phyloP scores from a whole-genome alignment of 768 basidiomycete species.

The Coprinopsis cinerea region DNA sequence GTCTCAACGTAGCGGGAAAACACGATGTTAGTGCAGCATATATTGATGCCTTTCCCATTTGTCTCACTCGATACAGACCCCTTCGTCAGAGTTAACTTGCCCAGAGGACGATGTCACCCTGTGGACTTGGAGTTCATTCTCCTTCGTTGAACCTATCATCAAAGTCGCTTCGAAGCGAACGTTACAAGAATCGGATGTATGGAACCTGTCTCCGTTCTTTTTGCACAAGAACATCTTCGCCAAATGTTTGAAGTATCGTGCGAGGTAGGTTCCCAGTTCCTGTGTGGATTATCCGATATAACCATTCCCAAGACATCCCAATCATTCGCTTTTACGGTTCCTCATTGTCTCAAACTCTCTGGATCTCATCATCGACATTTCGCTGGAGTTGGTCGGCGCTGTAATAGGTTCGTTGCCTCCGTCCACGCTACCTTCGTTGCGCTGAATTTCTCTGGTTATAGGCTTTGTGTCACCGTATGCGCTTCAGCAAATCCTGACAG shows the following conservation, averaged over 20 bases:
- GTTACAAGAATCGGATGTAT: conserved; percentile 47
- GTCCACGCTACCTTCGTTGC: conserved; percentile 5
- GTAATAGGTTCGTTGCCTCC: conserved; percentile 34
- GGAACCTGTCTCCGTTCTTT: conserved; percentile 64
- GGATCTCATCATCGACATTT: conserved; percentile 56
- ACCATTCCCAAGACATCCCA: conserved; percentile 36
- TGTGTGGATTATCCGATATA: not conserved
- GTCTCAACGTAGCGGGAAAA: conserved; percentile 41
- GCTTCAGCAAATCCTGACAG: conserved; percentile 51
- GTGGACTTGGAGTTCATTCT: conserved; percentile 62
- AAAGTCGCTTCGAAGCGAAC: conserved; percentile 45
- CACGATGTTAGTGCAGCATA: conserved; percentile 35
- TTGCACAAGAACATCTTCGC: conserved; percentile 60
- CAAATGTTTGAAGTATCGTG: conserved; percentile 52
- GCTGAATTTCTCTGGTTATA: conserved; percentile 18
- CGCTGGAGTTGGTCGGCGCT: conserved; percentile 56
- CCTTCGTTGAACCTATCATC: conserved; percentile 60
- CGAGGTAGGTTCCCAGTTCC: conserved; percentile 22
- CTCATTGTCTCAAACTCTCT: conserved; percentile 62
- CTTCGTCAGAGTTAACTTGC: conserved; percentile 43
- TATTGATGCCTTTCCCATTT: not conserved
- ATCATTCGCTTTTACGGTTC: conserved; percentile 54
- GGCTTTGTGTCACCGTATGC: conserved; percentile 67
- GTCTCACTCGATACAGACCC: conserved; percentile 29
- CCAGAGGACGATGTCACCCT: conserved; percentile 62